These are phyloP conservation scores for Irpex sp. DNA, from an alignment of 1,284 basidiomycete genomes.

Conservation along the genomic window DNA sequence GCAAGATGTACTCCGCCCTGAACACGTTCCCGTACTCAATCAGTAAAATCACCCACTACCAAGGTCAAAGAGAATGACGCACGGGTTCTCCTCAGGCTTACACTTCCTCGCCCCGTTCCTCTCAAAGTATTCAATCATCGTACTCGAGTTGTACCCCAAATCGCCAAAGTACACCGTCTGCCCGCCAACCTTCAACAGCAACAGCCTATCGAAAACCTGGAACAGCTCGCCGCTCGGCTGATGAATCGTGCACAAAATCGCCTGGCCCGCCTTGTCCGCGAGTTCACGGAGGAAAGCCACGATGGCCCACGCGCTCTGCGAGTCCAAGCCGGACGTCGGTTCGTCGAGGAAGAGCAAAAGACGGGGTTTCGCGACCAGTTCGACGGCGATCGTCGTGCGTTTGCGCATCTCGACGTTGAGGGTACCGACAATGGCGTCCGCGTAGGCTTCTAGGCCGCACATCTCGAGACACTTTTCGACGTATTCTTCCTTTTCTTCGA, in stretches of 20 bases:
- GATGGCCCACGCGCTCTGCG: slow-evolving; percentile 88
- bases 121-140: slow-evolving; percentile 70
- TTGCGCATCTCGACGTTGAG: slow-evolving; percentile 78
- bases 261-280: slow-evolving; percentile 73
- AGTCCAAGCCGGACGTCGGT: slow-evolving; percentile 83
- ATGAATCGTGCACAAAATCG: slow-evolving; percentile 69
- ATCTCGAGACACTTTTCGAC: slow-evolving; percentile 79
- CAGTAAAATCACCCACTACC: neutral
- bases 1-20: slow-evolving; percentile 58
- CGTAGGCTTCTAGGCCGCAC: slow-evolving; percentile 71
- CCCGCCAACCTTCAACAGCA: slow-evolving; percentile 65
- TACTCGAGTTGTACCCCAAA: slow-evolving; percentile 54
- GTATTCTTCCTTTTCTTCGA: slow-evolving; percentile 76
- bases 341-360: slow-evolving; percentile 83
- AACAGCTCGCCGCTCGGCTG: slow-evolving; percentile 76
- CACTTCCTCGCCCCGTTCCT: slow-evolving; percentile 46
- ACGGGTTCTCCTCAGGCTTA: slow-evolving; percentile 40
- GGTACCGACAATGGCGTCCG: slow-evolving; percentile 75
- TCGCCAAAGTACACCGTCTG: slow-evolving; percentile 80
- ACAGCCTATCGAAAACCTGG: slow-evolving; percentile 64
- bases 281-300: slow-evolving; percentile 75
- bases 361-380: slow-evolving; percentile 78
- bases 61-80: slow-evolving; percentile 28
- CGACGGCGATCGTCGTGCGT: slow-evolving; percentile 80
- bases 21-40: neutral